phyloP scores from a whole-genome alignment of 371 early-diverging fungal species.

The Mortierella sp. region DNA sequence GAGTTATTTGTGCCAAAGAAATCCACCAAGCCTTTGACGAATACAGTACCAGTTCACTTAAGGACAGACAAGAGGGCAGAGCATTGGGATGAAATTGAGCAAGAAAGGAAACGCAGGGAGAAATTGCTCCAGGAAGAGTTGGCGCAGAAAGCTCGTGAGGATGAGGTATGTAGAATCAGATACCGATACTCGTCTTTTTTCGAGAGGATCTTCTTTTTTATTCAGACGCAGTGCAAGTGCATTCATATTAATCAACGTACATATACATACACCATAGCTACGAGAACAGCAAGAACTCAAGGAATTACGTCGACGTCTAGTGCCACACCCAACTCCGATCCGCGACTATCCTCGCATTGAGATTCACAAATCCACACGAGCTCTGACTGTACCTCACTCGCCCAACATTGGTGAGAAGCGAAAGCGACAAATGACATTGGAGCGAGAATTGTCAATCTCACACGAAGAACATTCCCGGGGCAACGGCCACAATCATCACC shows the following conservation, averaged over 20 bases:
- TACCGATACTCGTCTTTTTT: background rate
- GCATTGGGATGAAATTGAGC: conserved; percentile 22
- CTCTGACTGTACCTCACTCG: conserved; percentile 35
- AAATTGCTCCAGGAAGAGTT: conserved; percentile 27
- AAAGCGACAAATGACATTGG: conserved; percentile 30
- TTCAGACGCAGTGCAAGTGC: background rate
- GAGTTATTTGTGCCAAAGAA: conserved; percentile 35
- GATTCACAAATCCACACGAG: conserved; percentile 43
- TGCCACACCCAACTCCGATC: conserved; percentile 38
- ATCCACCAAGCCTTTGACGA: conserved; percentile 34
- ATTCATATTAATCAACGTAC: background rate
- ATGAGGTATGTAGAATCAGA: conserved; percentile 27
- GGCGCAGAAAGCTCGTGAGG: conserved; percentile 44
- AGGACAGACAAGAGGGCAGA: conserved; percentile 33
- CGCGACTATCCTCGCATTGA: conserved; percentile 38
- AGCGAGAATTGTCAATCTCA: conserved; percentile 8
- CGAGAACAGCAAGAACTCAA: conserved; percentile 30
- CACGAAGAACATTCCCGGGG: conserved; percentile 4
- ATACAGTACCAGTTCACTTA: conserved; percentile 12
- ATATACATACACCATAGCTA: conserved; percentile 2
- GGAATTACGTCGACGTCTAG: conserved; percentile 23
- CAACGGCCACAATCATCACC: conserved; percentile 4
- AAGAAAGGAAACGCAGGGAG: conserved; percentile 26
- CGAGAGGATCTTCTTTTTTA: background rate
- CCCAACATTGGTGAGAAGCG: conserved; percentile 52